Base-by-base conservation (phyloP, 805 yeast genomes). In the Barnettozyma botsteinii region DNA sequence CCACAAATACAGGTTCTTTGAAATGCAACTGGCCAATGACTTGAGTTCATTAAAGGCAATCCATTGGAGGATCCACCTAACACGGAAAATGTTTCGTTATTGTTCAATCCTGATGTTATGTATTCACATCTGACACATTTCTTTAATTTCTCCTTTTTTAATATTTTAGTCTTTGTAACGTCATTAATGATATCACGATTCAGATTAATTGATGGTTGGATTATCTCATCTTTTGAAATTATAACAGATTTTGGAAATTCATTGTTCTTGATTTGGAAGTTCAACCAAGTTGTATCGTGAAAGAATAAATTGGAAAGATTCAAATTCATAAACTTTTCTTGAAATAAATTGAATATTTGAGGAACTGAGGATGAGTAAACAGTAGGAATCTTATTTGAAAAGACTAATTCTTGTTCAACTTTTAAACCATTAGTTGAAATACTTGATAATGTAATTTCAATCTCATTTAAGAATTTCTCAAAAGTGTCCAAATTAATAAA, bases 1-100 rank as follows among this genome's bases (percentile, higher is more conserved):
- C 93, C 93, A 59, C 95, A 85, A 26, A 84, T 64, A 60, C 95
- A 85, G 20, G 76, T 76, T 45, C 88, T 66, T 49, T 81, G 88
- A 56, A 77, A 80, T 1, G 81, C 79, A 62, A 77, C 66, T 1
- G 82, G 72, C 83, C 86, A 73, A 33, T 49, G 56, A n/a, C 50
- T 48, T 4, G 48, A 41, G 59, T 52, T 9, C 65, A 70, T 25
- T 65, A 46, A 43, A 2, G 50, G 28, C 17, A 36, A 23, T n/a
- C 39, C 34, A 30, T 36, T 39, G 4, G 37, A 20, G 1, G 43
- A 49, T 11, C 40, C 35, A 5, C 51, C 47, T 36, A 50, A 29
- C 10, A 52, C 35, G 25, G 38, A 41, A 4, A 66, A 62, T 23
- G 57, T 61, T 11, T 61, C 65, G 21, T 42, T 46, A 6, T 58